A percentile compares a stretch with the other conserved stretches of the same genome.
These are phyloP conservation scores for Brassica incana DNA, from an alignment of 345 rosid genomes.

Conservation along the genomic window DNA sequence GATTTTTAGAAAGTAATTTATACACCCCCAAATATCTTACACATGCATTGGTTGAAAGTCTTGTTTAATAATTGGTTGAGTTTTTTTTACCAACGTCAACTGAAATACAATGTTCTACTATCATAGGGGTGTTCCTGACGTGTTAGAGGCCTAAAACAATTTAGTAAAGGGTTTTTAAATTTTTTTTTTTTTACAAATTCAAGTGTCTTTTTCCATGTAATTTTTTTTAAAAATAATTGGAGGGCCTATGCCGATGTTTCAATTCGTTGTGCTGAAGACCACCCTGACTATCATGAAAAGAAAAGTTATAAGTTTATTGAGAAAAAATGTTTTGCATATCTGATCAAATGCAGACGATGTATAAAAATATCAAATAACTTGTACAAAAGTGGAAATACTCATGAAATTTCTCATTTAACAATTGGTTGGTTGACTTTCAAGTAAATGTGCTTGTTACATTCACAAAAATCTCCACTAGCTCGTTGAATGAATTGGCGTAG, in stretches of 20 bases:
- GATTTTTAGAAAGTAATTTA: neutral
- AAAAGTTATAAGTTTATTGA: neutral
- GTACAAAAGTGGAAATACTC: too few species aligned
- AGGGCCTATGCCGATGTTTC: too few species aligned
- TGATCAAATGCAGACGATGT: neutral
- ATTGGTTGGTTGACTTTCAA: neutral
- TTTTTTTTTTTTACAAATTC: too few species aligned
- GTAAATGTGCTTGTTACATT: too few species aligned
- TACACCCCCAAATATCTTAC: neutral
- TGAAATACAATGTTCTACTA: neutral
- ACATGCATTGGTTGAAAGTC: neutral
- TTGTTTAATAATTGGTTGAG: neutral
- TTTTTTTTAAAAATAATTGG: too few species aligned
- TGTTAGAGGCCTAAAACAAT: too few species aligned
- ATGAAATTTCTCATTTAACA: neutral
- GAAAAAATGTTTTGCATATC: neutral
- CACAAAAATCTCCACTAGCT: neutral
- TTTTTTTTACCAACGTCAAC: neutral
- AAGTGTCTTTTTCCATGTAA: too few species aligned
- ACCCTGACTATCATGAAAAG: neutral
- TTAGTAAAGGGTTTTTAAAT: too few species aligned
- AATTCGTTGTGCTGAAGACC: too few species aligned
- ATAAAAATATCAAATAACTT: too few species aligned
- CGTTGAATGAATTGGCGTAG: neutral
- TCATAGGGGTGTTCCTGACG: neutral